These are phyloP conservation scores for Delonix regia DNA, from an alignment of 306 rosid species.

Conservation along the genomic window DNA sequence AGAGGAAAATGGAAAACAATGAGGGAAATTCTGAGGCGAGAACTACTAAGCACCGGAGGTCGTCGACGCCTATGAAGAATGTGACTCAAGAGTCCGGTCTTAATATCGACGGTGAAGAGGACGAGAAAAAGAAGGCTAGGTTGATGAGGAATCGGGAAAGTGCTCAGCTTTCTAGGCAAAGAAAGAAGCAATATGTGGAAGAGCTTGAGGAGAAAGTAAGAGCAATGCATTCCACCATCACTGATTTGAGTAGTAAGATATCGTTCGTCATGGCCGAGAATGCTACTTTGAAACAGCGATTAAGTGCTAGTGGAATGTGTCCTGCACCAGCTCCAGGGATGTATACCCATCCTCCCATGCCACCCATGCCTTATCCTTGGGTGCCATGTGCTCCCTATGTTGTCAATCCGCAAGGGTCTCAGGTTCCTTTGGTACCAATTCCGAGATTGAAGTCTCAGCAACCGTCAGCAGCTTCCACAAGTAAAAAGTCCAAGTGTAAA, in stretches of 20 bases:
- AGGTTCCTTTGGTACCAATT: constrained; percentile 88
- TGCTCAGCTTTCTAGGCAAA: constrained; percentile 97
- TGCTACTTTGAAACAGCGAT: constrained; percentile 80
- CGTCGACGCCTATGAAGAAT: constrained; percentile 41
- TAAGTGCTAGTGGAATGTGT: constrained; percentile 66
- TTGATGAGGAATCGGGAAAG: constrained; percentile 95
- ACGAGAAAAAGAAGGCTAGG: constrained; percentile 74
- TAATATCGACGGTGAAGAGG: constrained; percentile 47
- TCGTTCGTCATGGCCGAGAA: constrained; percentile 84
- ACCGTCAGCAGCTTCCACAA: constrained; percentile 52
- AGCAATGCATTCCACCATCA: constrained; percentile 75
- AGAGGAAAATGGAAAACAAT: constrained; percentile 70
- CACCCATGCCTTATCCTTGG: constrained; percentile 83
- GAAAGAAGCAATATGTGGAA: constrained; percentile 95
- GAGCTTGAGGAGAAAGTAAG: constrained; percentile 95
- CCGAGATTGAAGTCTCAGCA: constrained; percentile 84
- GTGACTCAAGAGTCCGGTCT: constrained; percentile 27
- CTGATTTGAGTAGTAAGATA: constrained; percentile 76
- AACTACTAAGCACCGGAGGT: constrained; percentile 60
- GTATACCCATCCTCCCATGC: constrained; percentile 76
- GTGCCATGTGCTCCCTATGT: constrained; percentile 77
- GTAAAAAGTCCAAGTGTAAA: constrained; percentile 57
- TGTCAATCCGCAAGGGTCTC: constrained; percentile 81
- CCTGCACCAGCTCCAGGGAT: constrained; percentile 66
- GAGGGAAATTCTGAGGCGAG: constrained; percentile 59